Base-by-base conservation (phyloP, 2,329 filamentous ascomycete genomes). In the Ophiognomonia clavigignenti-juglandacearum region DNA sequence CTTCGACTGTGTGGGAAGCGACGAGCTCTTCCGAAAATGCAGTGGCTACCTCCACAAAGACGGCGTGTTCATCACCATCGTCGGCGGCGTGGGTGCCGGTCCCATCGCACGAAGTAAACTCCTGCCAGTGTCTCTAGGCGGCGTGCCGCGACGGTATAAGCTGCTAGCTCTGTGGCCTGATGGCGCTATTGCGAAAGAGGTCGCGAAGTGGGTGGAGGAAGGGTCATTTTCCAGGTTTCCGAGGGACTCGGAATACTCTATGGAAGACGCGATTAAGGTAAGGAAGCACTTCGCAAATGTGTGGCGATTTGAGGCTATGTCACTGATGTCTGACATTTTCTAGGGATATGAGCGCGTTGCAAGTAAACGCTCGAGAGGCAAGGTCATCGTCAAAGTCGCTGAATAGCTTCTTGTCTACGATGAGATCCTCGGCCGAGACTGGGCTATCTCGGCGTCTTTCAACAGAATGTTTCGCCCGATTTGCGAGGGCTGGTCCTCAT, bases 1-100 rank as follows among this genome's bases (percentile, higher is more conserved):
- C 43, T 64, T 77, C 37, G 76, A 80, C 54, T 72, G 69, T 37
- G 64, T 72, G 4, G 75, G 76, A 11, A 66, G 66, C 19, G 71
- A 76, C 38, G 57, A 69, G 2, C 60, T 79, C 18, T 78, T 71
- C 54, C 47, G 54, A 8, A 50, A 68, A 18, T 69, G 63, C 7
- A 55, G 66, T 1, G 31, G 45, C 4, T 77, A 70, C 49, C 62
- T 77, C 27, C 60, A 63, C 32, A 56, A 61, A 0, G 50, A 56
- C 2, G 65, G 59, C 40, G 56, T 62, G 18, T 76, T 65, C 45
- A 42, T 66, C 43, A 60, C 53, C 44, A 63, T 66, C 27, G 63
- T 62, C 0, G 64, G 64, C 24, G 64, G 63, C 0, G 50, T 53
- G 16, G 54, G 57, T 2, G 57, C 61, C 34, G 62, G 62, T 3